phyloP scores from a whole-genome alignment of 176 grass and related monocot species.

The Eremochloa ophiuroides region DNA sequence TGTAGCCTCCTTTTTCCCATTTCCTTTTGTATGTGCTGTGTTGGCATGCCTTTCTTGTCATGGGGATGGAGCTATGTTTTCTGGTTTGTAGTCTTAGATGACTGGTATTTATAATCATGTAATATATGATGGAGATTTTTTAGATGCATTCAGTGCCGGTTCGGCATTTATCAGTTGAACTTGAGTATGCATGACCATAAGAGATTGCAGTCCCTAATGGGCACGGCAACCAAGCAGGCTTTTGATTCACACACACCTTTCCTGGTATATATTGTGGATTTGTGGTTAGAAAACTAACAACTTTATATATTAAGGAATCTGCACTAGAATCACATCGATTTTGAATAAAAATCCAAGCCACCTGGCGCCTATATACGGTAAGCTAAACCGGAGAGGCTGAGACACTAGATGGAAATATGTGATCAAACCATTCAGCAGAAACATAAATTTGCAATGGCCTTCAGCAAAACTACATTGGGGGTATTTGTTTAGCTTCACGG shows the following conservation, averaged over 20 bases:
- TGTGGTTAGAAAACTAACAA: not conserved
- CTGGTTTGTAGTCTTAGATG: not conserved
- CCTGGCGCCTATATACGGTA: too few species aligned
- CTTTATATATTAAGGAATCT: not conserved
- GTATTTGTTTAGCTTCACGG: not conserved
- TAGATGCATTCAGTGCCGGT: not conserved
- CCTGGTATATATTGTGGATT: not conserved
- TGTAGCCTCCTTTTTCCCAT: not conserved
- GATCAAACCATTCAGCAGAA: too few species aligned
- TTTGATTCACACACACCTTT: not conserved
- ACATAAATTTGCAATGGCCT: too few species aligned
- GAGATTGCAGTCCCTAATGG: not conserved
- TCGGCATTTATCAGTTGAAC: not conserved
- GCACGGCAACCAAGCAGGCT: not conserved
- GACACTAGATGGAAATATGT: too few species aligned
- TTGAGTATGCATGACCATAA: not conserved
- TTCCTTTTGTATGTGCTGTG: constrained; percentile 5
- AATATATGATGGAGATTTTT: constrained; percentile 14
- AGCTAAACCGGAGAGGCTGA: too few species aligned
- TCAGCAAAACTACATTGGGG: too few species aligned
- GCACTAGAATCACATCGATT: not conserved
- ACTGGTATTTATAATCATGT: constrained; percentile 18
- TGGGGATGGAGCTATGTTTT: constrained; percentile 7
- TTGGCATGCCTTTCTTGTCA: constrained; percentile 19
- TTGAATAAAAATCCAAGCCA: too few species aligned